Evolutionary conservation across 2,329 filamentous ascomycete genomes (phyloP), one percentile per base, ranked within the genome.

Genomic region (Beauveria australis): DNA sequence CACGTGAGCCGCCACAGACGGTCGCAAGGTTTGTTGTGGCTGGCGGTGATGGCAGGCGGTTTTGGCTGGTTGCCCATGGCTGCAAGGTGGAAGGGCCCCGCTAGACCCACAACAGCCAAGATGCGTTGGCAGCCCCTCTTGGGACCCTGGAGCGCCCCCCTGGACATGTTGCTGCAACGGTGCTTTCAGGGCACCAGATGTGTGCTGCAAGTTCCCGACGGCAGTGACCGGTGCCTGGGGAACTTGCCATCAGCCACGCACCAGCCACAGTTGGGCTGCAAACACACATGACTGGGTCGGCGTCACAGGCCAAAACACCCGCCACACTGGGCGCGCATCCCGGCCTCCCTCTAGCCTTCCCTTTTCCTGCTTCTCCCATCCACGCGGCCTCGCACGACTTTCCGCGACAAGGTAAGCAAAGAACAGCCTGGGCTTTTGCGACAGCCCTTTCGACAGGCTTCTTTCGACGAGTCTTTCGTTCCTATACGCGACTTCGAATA

Each of bases 271-370:
- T 53, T 54, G 58, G 58, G 58, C 58, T 41, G 19, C 12, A 43
- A 59, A 41, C n/a, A 51, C 51, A 3, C 41, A 46, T 55, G 16
- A 33, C 41, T 33, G 53, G 8, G 19, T 24, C 22, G 10, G 22
- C 12, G 43, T 60, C 58, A 60, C 58, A 60, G 49, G 58, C 58
- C 58, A 60, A 60, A 60, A 60, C 58, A 60, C 24, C 43, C 43
- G 41, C 55, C 30, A 30, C 55, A 57, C 54, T 56, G 53, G 41
- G 43, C 33, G 55, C 55, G 55, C 55, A 49, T 58, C 30, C 55
- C 44, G 43, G 43, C 54, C 43, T 41, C 55, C 30, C 52, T 53
- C 16, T 51, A 28, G 12, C 33, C 33, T 51, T 26, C 44, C 55
- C 41, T 58, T 58, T 48, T 49, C 16, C 30, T 54, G 53, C 19